Conservation (phyloP, 495 filamentous ascomycete genomes). For the Massariosphaeria phaeospora region DNA sequence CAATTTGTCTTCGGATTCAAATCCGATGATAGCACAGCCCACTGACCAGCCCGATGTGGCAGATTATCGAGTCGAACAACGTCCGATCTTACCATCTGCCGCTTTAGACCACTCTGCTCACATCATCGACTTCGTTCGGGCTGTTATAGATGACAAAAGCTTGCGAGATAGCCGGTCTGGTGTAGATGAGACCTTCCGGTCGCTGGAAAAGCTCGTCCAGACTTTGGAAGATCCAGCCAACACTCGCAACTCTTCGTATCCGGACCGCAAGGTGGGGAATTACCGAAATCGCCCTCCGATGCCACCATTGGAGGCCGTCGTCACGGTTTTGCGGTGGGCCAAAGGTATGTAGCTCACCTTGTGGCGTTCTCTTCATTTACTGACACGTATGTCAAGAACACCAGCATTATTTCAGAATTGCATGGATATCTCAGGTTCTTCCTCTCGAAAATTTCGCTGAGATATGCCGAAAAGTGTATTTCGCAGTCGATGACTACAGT, state of each 20-base stretch:
- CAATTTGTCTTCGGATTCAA: constrained; percentile 26
- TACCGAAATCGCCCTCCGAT: constrained; percentile 11
- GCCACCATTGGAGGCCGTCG: constrained; percentile 33
- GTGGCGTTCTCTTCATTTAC: too few relatives aligned
- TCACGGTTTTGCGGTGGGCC: constrained; percentile 32
- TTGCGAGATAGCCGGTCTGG: constrained; percentile 29
- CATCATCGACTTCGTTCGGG: constrained; percentile 35
- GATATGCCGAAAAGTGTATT: constrained; percentile 34
- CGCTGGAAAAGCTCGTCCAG: background rate
- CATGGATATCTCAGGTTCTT: constrained; percentile 23
- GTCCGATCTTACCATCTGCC: too few relatives aligned
- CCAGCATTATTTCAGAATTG: constrained; percentile 8
- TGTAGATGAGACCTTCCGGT: background rate
- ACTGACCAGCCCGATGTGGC: constrained; percentile 4
- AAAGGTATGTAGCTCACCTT: constrained; percentile 40
- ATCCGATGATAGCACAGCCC: constrained; percentile 9
- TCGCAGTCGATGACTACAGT: constrained; percentile 31
- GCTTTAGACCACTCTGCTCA: constrained; percentile 36
- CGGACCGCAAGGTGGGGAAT: constrained; percentile 5
- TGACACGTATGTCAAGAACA: too few relatives aligned
- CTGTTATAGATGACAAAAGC: constrained; percentile 21
- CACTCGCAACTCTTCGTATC: background rate
- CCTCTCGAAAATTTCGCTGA: constrained; percentile 31
- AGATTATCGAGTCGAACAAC: too few relatives aligned
- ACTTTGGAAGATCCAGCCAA: background rate